Evolutionary conservation across 495 filamentous ascomycete genomes (phyloP), one percentile per base, ranked within the genome.

Genomic region (Astrothelium macrocarpum): DNA sequence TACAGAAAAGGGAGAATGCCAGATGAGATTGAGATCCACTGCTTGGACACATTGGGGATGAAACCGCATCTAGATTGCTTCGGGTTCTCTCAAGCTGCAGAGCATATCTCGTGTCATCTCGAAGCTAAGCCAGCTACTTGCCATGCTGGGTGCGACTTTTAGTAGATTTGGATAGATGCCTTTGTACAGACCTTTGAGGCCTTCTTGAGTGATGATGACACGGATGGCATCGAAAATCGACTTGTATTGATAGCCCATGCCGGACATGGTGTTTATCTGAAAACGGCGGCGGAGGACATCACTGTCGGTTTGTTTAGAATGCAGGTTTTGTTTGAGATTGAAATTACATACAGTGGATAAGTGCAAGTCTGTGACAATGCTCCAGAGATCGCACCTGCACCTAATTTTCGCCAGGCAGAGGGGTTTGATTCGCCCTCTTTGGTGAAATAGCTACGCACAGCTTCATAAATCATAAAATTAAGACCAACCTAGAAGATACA

Each of bases 71-170:
- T 56, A 56, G 49, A 56, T 26, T 11, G 16, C 59, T 36, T 60
- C 59, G 32, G 59, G 59, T 26, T 63, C 36, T 45, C 65, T 67
- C n/a, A 71, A 36, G 28, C 60, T 76, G 34, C 92, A 78, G 20
- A 96, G 73, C 71, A 96, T 87, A 76, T 98, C 94, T 65, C 94
- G 81, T 29, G 88, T 91, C 59, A 97, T 71, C 76, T 98, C 94
- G 72, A 92, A 98, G 78, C 93, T 97, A 28, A 96, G 82, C 91
- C 95, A 98, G 74, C 89, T 95, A 68, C 90, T 94, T 28, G 95
- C 94, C 91, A 98, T 98, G 71, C 94, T 97, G 7, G 94, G 94
- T 5, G 94, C 94, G 18, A 98, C 94, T 75, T 98, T 98, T 49
- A 97, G 81, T 3, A 97, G 80, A 71, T 98, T 98, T 2, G 94